These are phyloP conservation scores for Cutaneotrichosporon curvatum DNA, from an alignment of 1,284 basidiomycete genomes.

Conservation along the genomic window DNA sequence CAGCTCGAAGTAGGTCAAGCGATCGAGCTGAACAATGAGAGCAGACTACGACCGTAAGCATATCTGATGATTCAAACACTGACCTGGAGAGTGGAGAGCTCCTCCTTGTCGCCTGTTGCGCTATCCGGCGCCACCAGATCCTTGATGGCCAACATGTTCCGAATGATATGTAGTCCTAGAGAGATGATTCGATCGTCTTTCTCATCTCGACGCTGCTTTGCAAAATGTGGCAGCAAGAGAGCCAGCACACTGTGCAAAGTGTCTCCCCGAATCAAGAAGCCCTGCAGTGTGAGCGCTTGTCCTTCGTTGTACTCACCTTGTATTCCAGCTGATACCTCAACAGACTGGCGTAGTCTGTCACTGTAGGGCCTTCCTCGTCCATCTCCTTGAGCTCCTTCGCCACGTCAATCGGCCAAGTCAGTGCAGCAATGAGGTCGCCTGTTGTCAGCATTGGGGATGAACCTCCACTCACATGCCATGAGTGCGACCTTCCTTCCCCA, in stretches of 20 bases:
- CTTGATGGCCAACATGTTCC: constrained; percentile 83
- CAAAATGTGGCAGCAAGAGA: constrained; percentile 62
- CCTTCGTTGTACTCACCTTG: constrained; percentile 54
- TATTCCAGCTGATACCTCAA: constrained; percentile 73
- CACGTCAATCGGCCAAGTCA: constrained; percentile 96
- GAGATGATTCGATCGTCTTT: constrained; percentile 79
- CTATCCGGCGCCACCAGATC: constrained; percentile 65
- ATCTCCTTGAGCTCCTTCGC: constrained; percentile 85
- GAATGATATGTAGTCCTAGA: constrained; percentile 77
- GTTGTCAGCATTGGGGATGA: neutral
- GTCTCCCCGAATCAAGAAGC: constrained; percentile 56
- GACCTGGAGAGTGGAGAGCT: constrained; percentile 64
- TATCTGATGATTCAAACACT: neutral
- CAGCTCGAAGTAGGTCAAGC: constrained; percentile 67
- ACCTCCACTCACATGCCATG: constrained; percentile 53
- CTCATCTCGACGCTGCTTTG: constrained; percentile 60
- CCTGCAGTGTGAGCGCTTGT: constrained; percentile 20
- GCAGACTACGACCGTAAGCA: constrained; percentile 50
- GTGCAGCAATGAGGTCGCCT: constrained; percentile 78
- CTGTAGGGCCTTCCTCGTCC: constrained; percentile 59
- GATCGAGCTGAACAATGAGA: constrained; percentile 63
- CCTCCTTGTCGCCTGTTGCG: constrained; percentile 64
- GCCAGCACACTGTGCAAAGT: constrained; percentile 61
- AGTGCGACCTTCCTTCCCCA: constrained; percentile 63
- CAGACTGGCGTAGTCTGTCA: constrained; percentile 79